Conservation (phyloP, 1,284 basidiomycete species). For the Melampsora allii-populina region DNA sequence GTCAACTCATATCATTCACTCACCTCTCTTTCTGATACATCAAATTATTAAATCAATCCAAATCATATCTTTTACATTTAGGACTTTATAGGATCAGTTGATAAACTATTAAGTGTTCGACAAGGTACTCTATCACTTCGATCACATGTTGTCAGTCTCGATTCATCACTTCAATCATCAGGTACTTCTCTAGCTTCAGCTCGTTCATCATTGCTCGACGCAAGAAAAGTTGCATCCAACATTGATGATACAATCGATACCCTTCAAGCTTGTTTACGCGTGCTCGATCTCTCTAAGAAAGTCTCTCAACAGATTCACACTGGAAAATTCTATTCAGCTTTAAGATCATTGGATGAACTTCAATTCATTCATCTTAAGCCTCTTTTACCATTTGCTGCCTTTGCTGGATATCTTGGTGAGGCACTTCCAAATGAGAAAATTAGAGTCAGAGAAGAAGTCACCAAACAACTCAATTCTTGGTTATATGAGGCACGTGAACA, state of each 20-base stretch:
- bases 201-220: slow-evolving; percentile 73
- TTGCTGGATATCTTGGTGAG: slow-evolving; percentile 86
- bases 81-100: slow-evolving; percentile 94
- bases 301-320: slow-evolving; percentile 88
- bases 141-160: slow-evolving; percentile 59
- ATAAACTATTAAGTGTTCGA: slow-evolving; percentile 89
- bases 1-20: slow-evolving; percentile 48
- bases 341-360: slow-evolving; percentile 90
- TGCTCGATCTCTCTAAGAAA: slow-evolving; percentile 90
- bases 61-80: slow-evolving; percentile 44
- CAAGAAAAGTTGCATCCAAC: slow-evolving; percentile 85
- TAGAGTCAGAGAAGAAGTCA: slow-evolving; percentile 89
- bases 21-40: neutral
- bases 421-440: slow-evolving; percentile 83
- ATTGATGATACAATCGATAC: slow-evolving; percentile 95
- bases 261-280: slow-evolving; percentile 81
- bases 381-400: slow-evolving; percentile 77
- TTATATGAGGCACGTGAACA: slow-evolving; percentile 89
- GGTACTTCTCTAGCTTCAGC: slow-evolving; percentile 73
- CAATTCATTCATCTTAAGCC: slow-evolving; percentile 84
- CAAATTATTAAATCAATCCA: neutral
- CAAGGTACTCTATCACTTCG: slow-evolving; percentile 61
- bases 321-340: slow-evolving; percentile 91
- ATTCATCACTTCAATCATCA: slow-evolving; percentile 62
- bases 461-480: slow-evolving; percentile 95